Conservation (phyloP, 208 protist genomes). For the Angomonas ambiguus region DNA sequence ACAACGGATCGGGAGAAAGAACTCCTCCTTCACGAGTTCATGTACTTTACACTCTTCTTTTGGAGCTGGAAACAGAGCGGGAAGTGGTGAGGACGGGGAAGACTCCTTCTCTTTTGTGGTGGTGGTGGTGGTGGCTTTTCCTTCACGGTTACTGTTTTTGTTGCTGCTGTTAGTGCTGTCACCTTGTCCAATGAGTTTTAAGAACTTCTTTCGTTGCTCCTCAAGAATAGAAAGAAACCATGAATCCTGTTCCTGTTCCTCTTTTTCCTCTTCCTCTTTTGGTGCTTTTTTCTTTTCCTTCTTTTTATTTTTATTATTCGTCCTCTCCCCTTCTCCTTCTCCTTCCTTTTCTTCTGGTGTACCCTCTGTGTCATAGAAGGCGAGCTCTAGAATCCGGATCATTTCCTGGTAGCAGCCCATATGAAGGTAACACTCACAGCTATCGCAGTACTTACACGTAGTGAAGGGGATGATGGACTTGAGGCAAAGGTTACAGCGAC, state of each 20-base stretch:
- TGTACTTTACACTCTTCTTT: background rate
- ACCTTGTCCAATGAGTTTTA: too few relatives aligned
- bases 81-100: background rate
- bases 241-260: background rate
- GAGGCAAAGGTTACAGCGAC: slow-evolving; percentile 3
- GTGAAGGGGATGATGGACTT: background rate
- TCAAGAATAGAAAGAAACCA: too few relatives aligned
- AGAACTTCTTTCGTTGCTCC: too few relatives aligned
- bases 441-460: background rate
- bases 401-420: background rate
- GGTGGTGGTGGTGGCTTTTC: too few relatives aligned
- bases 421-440: slow-evolving; percentile 3
- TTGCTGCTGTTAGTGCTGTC: too few relatives aligned
- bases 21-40: background rate
- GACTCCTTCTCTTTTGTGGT: too few relatives aligned
- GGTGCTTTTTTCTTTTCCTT: background rate
- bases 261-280: background rate
- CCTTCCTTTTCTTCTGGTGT: background rate
- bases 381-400: background rate
- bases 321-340: background rate
- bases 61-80: background rate
- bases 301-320: background rate
- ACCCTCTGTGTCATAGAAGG: background rate
- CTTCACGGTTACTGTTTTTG: too few relatives aligned
- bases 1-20: background rate